These are phyloP conservation scores for Diddensiella caesifluorescens DNA, from an alignment of 805 yeast genomes.

Conservation along the genomic window DNA sequence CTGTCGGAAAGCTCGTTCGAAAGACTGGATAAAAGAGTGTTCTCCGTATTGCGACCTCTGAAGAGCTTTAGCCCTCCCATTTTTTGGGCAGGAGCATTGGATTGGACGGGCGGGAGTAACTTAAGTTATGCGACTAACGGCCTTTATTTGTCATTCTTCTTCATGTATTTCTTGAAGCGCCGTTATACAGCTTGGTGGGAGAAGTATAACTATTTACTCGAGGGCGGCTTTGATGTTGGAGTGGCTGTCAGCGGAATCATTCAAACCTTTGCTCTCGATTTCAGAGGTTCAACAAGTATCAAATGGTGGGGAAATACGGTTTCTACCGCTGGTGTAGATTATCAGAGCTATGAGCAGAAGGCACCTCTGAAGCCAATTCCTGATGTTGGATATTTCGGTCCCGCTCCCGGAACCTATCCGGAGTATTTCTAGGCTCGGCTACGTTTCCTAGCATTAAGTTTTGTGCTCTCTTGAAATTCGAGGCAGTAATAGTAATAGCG, in stretches of 20 bases:
- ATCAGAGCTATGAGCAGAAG: slow-evolving; percentile 4
- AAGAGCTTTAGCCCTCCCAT: slow-evolving; percentile 41
- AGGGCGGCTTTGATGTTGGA: slow-evolving; percentile 46
- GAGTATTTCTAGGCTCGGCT: neutral
- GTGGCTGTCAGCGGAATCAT: slow-evolving; percentile 45
- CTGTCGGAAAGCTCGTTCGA: slow-evolving; percentile 13
- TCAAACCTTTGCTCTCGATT: slow-evolving; percentile 42
- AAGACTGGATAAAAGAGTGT: slow-evolving; percentile 21
- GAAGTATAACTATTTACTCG: slow-evolving; percentile 45
- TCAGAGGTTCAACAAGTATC: slow-evolving; percentile 33
- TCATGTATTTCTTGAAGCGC: slow-evolving; percentile 42
- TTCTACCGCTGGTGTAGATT: slow-evolving; percentile 11
- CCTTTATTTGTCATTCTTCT: slow-evolving; percentile 37
- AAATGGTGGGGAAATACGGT: slow-evolving; percentile 58
- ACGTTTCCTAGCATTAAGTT: neutral
- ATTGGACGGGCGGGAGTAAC: slow-evolving; percentile 15
- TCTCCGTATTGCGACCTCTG: slow-evolving; percentile 20
- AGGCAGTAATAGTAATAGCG: no score
- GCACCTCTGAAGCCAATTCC: slow-evolving; percentile 8
- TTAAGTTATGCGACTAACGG: slow-evolving; percentile 41
- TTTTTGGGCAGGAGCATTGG: slow-evolving; percentile 40
- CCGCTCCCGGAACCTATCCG: slow-evolving; percentile 20
- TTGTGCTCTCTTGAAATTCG: no score
- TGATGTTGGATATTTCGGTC: slow-evolving; percentile 9
- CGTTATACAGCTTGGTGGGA: slow-evolving; percentile 48